Base-by-base conservation (phyloP, 345 rosid species). In the Eucalyptus globulus region DNA sequence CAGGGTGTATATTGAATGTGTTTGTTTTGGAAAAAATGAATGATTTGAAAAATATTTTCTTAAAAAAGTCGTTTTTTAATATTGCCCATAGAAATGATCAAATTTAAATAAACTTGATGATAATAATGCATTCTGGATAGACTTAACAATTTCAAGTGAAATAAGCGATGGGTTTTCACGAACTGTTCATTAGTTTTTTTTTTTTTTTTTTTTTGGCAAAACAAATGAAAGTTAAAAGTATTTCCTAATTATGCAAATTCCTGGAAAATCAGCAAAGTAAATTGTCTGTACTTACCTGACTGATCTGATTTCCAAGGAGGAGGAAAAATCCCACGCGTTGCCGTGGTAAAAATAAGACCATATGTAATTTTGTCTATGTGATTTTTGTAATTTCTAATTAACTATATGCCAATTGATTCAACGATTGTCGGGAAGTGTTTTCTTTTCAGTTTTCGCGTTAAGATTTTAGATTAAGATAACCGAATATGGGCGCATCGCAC, bases 131-230 rank as follows among this genome's bases (percentile, higher is more conserved):
- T 62, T 2, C 15, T 27, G 31, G 31, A 62, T 62, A 3, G 31
- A 62, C 34, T 62, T 62, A 62, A 62, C 8, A 11, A 12, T 62
- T 29, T 6, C 69, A 62, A 12, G 16, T 13, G 34, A 62, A 27
- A 27, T 6, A 29, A 62, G 34, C 69, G 4, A 60, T 60, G 14
- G n/a, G 6, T 26, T 58, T 56, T 26, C 51, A 49, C 51, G 27
- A 60, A 60, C 1, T 26, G 14, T 26, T 60, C 27, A 10, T 58
- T 1, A 26, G 11, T 8, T 58, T 4, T 6, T 0, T 19, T 53
- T 2, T 60, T 1, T 53, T 2, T 60, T 1, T 1, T 27, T 62
- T 62, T 62, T 62, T 12, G 0, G 2, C 16, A 7, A 27, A 62
- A 62, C 2, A 62, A 62, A 62, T 62, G 16, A 29, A 62, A 6